phyloP scores from a whole-genome alignment of 2,329 filamentous ascomycete genomes.

The Calonectria pauciramosa region DNA sequence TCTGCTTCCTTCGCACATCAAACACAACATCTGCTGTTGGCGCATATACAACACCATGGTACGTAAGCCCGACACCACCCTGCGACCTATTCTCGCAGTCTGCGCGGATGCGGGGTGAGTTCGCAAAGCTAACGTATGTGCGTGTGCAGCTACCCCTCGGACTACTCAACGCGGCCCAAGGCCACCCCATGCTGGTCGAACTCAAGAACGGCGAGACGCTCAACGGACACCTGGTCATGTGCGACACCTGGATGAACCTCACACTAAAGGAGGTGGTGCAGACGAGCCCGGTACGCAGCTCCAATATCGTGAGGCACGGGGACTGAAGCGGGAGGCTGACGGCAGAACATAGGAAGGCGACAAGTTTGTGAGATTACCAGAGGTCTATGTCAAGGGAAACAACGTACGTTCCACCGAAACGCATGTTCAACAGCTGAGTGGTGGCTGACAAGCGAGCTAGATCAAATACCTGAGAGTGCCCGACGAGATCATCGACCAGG shows the following conservation, averaged over 20 bases:
- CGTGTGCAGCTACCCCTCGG: constrained; percentile 75
- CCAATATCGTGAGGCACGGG: constrained; percentile 1
- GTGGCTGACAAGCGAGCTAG: constrained; percentile 60
- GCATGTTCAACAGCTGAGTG: not conserved
- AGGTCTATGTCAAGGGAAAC: constrained; percentile 97
- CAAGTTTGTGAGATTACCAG: constrained; percentile 90
- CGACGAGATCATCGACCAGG: constrained; percentile 95
- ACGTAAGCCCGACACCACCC: constrained; percentile 12
- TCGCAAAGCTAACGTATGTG: constrained; percentile 40
- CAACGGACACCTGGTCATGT: constrained; percentile 95
- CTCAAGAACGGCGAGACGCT: constrained; percentile 98
- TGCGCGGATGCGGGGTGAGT: constrained; percentile 13
- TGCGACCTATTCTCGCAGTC: not conserved
- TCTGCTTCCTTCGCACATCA: constrained; percentile 39
- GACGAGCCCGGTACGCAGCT: constrained; percentile 79
- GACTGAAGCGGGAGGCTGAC: constrained; percentile 29
- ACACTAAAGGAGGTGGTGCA: constrained; percentile 97
- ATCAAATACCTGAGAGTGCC: constrained; percentile 98
- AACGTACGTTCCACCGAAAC: constrained; percentile 75
- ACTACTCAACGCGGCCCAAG: constrained; percentile 94
- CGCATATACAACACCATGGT: constrained; percentile 44
- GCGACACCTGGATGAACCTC: constrained; percentile 99
- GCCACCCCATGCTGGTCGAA: constrained; percentile 97
- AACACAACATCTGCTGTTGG: constrained; percentile 35
- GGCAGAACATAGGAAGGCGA: constrained; percentile 80